Percentiles rank a stretch among this genome's conserved stretches.
Evolutionary conservation across 352 stramenopile species (phyloP).

Genomic region (Blastocystis sp.): DNA sequence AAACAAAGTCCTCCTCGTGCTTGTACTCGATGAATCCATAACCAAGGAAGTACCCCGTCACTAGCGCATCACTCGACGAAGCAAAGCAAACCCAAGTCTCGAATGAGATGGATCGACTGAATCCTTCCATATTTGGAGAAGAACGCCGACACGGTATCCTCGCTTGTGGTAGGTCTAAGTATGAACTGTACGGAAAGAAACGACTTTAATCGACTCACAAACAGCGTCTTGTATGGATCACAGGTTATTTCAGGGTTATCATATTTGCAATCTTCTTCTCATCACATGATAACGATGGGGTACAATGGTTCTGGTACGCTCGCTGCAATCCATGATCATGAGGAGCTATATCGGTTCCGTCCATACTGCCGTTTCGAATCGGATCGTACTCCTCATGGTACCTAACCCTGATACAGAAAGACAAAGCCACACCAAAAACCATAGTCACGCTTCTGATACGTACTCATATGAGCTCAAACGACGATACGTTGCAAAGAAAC

Average conservation of each 20-base stretch:
- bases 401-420: neutral
- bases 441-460: slow-evolving; percentile 18
- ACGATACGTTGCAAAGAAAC: neutral
- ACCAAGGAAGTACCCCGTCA: slow-evolving; percentile 46
- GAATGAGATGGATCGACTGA: slow-evolving; percentile 14
- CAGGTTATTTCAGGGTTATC: slow-evolving; percentile 5
- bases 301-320: slow-evolving; percentile 59
- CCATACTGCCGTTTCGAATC: slow-evolving; percentile 73
- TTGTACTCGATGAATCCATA: slow-evolving; percentile 67
- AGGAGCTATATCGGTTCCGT: slow-evolving; percentile 70
- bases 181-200: neutral
- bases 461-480: slow-evolving; percentile 10
- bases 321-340: slow-evolving; percentile 72
- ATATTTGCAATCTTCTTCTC: slow-evolving; percentile 31
- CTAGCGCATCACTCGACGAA: neutral
- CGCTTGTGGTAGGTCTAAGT: slow-evolving; percentile 31
- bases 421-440: slow-evolving; percentile 43
- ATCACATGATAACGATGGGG: neutral
- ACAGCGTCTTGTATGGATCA: slow-evolving; percentile 65
- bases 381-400: slow-evolving; percentile 73
- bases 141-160: slow-evolving; percentile 34
- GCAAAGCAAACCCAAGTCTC: slow-evolving; percentile 43
- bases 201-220: slow-evolving; percentile 63
- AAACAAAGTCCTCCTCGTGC: slow-evolving; percentile 65
- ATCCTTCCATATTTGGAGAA: slow-evolving; percentile 63